phyloP scores from a whole-genome alignment of 495 filamentous ascomycete genomes.

The Lophium mytilinum region DNA sequence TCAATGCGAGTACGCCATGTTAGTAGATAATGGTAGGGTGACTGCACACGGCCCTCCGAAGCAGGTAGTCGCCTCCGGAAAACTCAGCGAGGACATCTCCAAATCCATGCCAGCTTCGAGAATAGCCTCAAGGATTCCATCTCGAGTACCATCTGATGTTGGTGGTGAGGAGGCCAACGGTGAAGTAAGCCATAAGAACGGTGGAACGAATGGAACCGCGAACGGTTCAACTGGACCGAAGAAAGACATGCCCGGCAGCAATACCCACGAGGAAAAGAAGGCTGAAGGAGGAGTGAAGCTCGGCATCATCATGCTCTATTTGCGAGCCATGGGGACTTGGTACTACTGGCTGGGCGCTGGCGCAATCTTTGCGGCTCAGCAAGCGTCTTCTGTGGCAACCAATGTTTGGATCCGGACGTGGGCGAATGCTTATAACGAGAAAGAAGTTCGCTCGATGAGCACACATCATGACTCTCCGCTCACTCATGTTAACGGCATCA shows the following conservation, averaged over 20 bases:
- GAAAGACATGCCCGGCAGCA: constrained; percentile 31
- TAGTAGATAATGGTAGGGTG: constrained; percentile 80
- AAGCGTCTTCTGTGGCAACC: constrained; percentile 73
- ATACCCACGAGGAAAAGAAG: constrained; percentile 57
- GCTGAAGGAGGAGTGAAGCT: constrained; percentile 78
- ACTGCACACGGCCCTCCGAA: constrained; percentile 64
- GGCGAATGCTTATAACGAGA: constrained; percentile 53
- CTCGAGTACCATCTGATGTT: constrained; percentile 63
- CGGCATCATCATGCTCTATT: constrained; percentile 74
- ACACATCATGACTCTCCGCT: constrained; percentile 29
- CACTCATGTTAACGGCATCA: constrained; percentile 29
- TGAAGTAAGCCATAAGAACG: constrained; percentile 27
- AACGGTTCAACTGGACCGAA: constrained; percentile 31
- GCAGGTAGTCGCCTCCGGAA: constrained; percentile 73
- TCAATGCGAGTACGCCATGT: constrained; percentile 66
- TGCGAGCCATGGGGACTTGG: constrained; percentile 85
- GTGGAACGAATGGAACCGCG: constrained; percentile 32
- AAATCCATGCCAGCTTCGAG: constrained; percentile 64
- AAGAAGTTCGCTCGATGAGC: constrained; percentile 16
- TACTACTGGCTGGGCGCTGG: constrained; percentile 80
- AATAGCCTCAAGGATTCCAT: constrained; percentile 57
- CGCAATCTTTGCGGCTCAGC: constrained; percentile 67
- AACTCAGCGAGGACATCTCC: constrained; percentile 71
- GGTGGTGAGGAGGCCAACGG: constrained; percentile 32
- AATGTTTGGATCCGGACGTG: constrained; percentile 93